phyloP scores from a whole-genome alignment of 352 stramenopile species.

The Phytophthora idaei region DNA sequence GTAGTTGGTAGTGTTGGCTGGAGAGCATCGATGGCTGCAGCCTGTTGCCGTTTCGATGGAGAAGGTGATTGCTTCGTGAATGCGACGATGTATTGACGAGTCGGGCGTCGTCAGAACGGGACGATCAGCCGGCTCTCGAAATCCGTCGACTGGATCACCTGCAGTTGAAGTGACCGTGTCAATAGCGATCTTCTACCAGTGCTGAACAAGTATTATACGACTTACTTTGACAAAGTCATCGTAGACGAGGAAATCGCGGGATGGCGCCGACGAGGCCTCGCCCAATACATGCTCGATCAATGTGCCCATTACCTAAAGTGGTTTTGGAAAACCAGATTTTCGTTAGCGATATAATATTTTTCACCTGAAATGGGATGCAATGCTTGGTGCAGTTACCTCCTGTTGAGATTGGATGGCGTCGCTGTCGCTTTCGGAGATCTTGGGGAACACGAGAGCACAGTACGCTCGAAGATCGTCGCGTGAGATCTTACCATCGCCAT shows the following conservation, averaged over 20 bases:
- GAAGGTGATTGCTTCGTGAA: slow-evolving; percentile 5
- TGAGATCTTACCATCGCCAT: slow-evolving; percentile 74
- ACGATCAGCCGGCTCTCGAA: slow-evolving; percentile 66
- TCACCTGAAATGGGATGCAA: slow-evolving; percentile 8
- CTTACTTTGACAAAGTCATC: slow-evolving; percentile 68
- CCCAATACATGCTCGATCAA: slow-evolving; percentile 53
- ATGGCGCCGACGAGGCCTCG: slow-evolving; percentile 59
- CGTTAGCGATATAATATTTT: not conserved
- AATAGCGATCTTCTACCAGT: slow-evolving; percentile 13
- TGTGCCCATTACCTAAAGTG: slow-evolving; percentile 41
- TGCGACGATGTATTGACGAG: slow-evolving; percentile 22
- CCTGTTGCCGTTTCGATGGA: slow-evolving; percentile 23
- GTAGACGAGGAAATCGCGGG: slow-evolving; percentile 51
- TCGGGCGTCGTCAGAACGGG: slow-evolving; percentile 47
- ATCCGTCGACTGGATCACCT: slow-evolving; percentile 66
- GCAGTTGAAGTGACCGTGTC: slow-evolving; percentile 12
- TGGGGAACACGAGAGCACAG: slow-evolving; percentile 45
- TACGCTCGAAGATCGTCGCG: slow-evolving; percentile 57
- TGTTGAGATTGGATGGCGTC: slow-evolving; percentile 33
- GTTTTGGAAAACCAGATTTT: not conserved
- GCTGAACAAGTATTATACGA: not conserved
- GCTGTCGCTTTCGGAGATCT: slow-evolving; percentile 33
- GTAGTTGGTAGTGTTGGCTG: not conserved
- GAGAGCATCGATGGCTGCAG: not conserved
- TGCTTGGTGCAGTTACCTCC: slow-evolving; percentile 26